phyloP scores from a whole-genome alignment of 768 basidiomycete genomes.

The Scleroderma citrinum region DNA sequence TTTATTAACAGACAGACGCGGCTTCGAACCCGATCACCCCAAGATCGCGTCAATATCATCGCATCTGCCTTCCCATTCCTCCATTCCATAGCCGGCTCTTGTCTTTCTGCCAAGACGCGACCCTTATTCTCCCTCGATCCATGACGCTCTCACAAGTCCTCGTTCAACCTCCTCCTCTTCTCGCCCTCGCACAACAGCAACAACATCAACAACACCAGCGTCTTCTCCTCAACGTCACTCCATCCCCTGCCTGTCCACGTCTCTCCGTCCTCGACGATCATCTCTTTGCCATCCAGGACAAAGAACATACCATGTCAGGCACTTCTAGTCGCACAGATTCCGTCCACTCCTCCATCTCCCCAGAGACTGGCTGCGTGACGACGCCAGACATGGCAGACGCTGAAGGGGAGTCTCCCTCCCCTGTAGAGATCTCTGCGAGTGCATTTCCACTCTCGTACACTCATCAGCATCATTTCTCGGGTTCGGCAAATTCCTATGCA shows the following conservation, averaged over 20 bases:
- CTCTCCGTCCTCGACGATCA: constrained; percentile 19
- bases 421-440: constrained; percentile 33
- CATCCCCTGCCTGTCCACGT: neutral
- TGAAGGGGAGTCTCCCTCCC: constrained; percentile 27
- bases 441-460: constrained; percentile 34
- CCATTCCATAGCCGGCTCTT: constrained; percentile 15
- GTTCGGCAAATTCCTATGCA: constrained; percentile 34
- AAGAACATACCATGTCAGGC: constrained; percentile 28
- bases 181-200: constrained; percentile 5
- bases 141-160: constrained; percentile 23
- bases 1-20: constrained; percentile 20
- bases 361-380: constrained; percentile 9
- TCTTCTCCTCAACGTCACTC: constrained; percentile 16
- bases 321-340: constrained; percentile 22
- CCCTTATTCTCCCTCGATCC: constrained; percentile 6
- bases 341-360: constrained; percentile 17
- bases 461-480: constrained; percentile 40
- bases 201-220: neutral
- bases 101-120: constrained; percentile 5
- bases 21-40: constrained; percentile 20
- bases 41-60: constrained; percentile 20
- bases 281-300: constrained; percentile 32
- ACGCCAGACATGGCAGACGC: constrained; percentile 12
- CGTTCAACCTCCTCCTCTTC: constrained; percentile 22
- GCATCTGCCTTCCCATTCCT: constrained; percentile 11